Conservation (phyloP, 345 rosid genomes). For the Gynandropsis gynandra region DNA sequence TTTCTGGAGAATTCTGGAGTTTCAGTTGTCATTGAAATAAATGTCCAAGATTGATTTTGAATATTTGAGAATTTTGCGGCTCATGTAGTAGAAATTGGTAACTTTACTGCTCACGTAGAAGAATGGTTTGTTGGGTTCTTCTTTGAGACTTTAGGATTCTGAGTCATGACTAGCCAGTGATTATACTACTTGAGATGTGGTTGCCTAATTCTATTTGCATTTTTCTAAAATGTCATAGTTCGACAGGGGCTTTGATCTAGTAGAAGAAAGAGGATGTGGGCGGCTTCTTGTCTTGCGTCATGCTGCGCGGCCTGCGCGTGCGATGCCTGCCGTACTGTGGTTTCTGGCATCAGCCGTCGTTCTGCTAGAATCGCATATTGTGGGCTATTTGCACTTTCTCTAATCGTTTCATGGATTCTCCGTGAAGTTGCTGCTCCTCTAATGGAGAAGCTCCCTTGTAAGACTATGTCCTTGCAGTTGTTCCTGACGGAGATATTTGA, state of each 20-base stretch:
- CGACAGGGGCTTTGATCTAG: conserved; percentile 18
- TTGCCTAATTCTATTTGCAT: conserved; percentile 8
- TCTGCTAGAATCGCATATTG: conserved; percentile 98
- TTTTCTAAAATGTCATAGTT: conserved; percentile 14
- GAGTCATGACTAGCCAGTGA: background rate
- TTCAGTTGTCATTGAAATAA: too few species aligned
- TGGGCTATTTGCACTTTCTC: conserved; percentile 90
- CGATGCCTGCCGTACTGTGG: conserved; percentile 85
- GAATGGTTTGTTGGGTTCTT: too few species aligned
- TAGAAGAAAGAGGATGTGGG: conserved; percentile 60
- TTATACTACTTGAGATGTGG: conserved; percentile 2
- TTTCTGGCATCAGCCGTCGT: conserved; percentile 81
- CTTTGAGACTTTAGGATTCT: background rate
- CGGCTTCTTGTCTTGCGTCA: conserved; percentile 98
- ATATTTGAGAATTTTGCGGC: too few species aligned
- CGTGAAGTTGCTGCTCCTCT: conserved; percentile 98
- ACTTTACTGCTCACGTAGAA: background rate
- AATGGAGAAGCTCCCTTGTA: conserved; percentile 97
- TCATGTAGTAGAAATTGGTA: background rate
- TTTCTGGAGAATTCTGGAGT: too few species aligned
- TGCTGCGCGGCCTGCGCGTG: conserved; percentile 98
- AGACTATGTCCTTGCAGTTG: conserved; percentile 19
- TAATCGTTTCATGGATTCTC: conserved; percentile 90
- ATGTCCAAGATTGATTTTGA: too few species aligned
- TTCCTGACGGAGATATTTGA: background rate